Percentiles rank a stretch among this genome's conserved stretches.
Evolutionary conservation across 306 rosid genomes (phyloP).

Genomic region (Vachellia pachyceras): DNA sequence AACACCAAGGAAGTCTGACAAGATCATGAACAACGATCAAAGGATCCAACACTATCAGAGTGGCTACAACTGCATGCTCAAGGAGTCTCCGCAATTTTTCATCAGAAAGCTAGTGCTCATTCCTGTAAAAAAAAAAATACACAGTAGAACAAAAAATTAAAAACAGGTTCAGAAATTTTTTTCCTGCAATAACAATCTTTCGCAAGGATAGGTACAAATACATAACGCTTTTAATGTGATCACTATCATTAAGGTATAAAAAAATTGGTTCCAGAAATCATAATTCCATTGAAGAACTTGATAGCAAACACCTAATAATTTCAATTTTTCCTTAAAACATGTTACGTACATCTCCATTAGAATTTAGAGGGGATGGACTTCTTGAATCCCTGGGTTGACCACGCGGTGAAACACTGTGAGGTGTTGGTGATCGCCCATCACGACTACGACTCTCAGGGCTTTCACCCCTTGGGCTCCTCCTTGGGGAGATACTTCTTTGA

Average conservation of each 20-base stretch:
- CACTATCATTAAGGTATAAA: neutral
- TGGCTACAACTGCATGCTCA: constrained; percentile 48
- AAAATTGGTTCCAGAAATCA: neutral
- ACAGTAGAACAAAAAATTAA: constrained; percentile 3
- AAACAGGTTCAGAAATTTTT: neutral
- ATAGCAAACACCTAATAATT: neutral
- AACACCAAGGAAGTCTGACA: constrained; percentile 52
- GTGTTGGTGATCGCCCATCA: constrained; percentile 54
- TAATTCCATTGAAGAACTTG: neutral
- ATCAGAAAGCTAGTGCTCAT: constrained; percentile 34
- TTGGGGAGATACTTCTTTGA: constrained; percentile 55
- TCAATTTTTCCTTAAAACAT: neutral
- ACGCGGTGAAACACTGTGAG: constrained; percentile 67
- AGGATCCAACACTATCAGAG: constrained; percentile 42
- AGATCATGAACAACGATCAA: constrained; percentile 52
- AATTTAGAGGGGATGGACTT: constrained; percentile 65
- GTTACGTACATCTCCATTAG: constrained; percentile 71
- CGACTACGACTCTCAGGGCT: constrained; percentile 62
- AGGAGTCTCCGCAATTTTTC: constrained; percentile 36
- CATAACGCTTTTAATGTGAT: too few relatives aligned
- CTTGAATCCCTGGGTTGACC: constrained; percentile 56
- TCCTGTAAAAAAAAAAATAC: constrained; percentile 53
- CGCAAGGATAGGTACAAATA: neutral
- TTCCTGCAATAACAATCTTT: neutral
- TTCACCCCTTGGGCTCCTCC: constrained; percentile 56